Conservation (phyloP, 306 rosid genomes). For the Cucurbita moschata region DNA sequence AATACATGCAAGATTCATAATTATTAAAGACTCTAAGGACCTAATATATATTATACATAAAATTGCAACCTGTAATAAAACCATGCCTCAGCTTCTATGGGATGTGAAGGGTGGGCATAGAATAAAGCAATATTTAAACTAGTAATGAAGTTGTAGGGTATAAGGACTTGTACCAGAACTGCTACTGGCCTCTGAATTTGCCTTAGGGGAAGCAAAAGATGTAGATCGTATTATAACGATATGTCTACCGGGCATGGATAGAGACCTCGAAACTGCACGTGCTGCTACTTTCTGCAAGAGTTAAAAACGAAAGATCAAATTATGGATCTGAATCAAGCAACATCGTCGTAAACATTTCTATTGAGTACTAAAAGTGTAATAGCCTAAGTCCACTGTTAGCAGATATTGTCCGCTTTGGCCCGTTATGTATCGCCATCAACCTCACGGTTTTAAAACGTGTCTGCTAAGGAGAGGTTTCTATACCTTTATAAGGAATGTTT, state of each 20-base stretch:
- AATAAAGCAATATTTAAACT: too few relatives aligned
- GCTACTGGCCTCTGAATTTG: conserved; percentile 29
- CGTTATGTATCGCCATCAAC: too few relatives aligned
- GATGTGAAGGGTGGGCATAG: neutral
- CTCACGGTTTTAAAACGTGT: too few relatives aligned
- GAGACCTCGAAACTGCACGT: conserved; percentile 71
- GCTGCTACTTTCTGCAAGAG: conserved; percentile 51
- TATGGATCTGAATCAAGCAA: neutral
- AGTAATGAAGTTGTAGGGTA: neutral
- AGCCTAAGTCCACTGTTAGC: too few relatives aligned
- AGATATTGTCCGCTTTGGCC: too few relatives aligned
- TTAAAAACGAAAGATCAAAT: conserved; percentile 4
- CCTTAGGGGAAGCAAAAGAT: conserved; percentile 43
- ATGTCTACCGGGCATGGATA: conserved; percentile 66
- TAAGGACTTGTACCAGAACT: conserved; percentile 39
- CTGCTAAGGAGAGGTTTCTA: too few relatives aligned
- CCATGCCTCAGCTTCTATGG: neutral
- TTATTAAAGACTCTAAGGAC: neutral
- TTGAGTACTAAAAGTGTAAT: too few relatives aligned
- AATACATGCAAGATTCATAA: neutral
- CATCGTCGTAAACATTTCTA: neutral
- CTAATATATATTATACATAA: neutral
- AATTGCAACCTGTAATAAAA: neutral
- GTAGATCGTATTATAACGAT: conserved; percentile 69
- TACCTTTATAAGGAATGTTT: too few relatives aligned